Conservation (phyloP, 202 grass and related monocot species). For the Zoysia matrella region DNA sequence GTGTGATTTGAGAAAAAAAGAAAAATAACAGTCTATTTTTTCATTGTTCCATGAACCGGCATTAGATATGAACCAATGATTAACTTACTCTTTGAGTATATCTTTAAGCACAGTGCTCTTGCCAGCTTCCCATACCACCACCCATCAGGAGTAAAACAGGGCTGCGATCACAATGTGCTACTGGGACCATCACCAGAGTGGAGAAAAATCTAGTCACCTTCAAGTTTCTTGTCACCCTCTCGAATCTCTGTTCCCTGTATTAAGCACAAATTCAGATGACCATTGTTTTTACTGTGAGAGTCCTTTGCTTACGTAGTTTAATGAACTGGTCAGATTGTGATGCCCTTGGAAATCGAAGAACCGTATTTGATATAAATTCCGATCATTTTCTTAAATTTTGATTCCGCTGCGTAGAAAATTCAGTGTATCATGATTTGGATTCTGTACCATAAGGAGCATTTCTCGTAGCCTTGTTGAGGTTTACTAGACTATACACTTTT, state of each 20-base stretch:
- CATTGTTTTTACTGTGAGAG: slow-evolving; percentile 12
- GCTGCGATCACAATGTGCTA: slow-evolving; percentile 62
- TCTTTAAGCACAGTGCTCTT: slow-evolving; percentile 86
- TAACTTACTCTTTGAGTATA: slow-evolving; percentile 78
- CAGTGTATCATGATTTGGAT: not conserved
- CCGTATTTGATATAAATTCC: not conserved
- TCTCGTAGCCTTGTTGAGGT: slow-evolving; percentile 1
- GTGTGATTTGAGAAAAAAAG: too few species aligned
- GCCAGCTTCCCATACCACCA: slow-evolving; percentile 81
- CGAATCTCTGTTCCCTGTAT: slow-evolving; percentile 78
- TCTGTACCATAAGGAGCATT: not conserved
- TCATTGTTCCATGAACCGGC: not conserved
- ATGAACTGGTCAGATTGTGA: not conserved
- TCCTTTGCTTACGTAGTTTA: not conserved
- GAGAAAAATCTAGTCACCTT: slow-evolving; percentile 91
- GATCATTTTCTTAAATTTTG: not conserved
- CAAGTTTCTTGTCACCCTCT: slow-evolving; percentile 75
- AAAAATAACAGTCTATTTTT: not conserved
- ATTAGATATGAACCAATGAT: slow-evolving; percentile 18
- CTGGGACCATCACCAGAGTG: slow-evolving; percentile 78
- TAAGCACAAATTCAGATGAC: slow-evolving; percentile 38
- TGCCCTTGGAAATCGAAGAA: not conserved
- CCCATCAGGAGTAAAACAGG: slow-evolving; percentile 79
- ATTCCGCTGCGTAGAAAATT: not conserved
- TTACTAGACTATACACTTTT: not conserved